These are phyloP conservation scores for Mercurialis annua DNA, from an alignment of 345 rosid species.

Conservation along the genomic window DNA sequence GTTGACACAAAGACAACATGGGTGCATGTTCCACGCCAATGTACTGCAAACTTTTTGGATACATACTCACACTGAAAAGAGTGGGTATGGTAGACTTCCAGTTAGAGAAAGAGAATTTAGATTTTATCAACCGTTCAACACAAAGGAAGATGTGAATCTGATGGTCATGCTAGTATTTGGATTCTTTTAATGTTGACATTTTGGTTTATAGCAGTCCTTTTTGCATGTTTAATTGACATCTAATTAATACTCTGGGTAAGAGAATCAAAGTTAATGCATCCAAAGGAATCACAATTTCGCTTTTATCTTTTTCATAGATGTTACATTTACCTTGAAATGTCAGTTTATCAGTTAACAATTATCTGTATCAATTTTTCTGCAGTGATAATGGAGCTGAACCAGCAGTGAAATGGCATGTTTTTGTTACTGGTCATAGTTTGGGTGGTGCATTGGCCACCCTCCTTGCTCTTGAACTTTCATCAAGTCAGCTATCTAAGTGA, in stretches of 20 bases:
- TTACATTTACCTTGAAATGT: neutral
- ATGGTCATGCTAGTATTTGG: neutral
- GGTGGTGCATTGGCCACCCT: constrained; percentile 98
- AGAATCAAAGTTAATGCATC: too few species aligned
- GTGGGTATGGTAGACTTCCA: neutral
- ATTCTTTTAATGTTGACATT: neutral
- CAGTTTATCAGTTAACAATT: neutral
- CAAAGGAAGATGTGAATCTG: neutral
- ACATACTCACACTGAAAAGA: neutral
- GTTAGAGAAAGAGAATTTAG: neutral
- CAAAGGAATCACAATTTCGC: too few species aligned
- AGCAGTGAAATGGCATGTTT: constrained; percentile 67
- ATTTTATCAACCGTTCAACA: neutral
- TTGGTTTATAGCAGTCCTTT: neutral
- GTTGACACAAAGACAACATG: neutral
- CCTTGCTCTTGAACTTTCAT: constrained; percentile 85
- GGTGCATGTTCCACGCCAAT: neutral
- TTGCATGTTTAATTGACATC: too few species aligned
- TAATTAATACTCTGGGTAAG: too few species aligned
- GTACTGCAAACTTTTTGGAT: neutral
- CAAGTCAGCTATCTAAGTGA: constrained; percentile 81
- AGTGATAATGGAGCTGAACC: constrained; percentile 56
- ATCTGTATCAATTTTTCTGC: constrained; percentile 16
- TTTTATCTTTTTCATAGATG: neutral
- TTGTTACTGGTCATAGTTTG: constrained; percentile 95